Percentiles rank a stretch among this genome's conserved stretches.
Evolutionary conservation across 2,329 filamentous ascomycete species (phyloP).

Genomic region (Laburnicola sp.): DNA sequence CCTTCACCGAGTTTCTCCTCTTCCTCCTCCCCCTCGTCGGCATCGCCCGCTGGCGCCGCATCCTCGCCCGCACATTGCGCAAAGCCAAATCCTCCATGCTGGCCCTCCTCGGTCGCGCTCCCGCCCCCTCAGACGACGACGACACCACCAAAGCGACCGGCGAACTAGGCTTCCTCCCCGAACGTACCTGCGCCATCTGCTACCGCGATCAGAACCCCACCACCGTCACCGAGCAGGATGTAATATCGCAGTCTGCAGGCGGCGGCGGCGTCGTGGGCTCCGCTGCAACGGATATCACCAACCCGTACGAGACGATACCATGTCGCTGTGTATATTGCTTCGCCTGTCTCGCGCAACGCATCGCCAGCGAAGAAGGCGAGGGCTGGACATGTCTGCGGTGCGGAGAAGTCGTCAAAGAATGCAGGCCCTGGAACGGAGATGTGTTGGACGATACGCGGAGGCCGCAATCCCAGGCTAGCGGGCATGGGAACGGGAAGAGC

Average conservation of each 20-base stretch:
- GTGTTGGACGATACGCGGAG: constrained; percentile 62
- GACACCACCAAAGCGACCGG: constrained; percentile 59
- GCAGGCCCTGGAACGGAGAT: constrained; percentile 89
- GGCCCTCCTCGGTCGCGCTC: constrained; percentile 49
- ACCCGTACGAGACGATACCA: constrained; percentile 87
- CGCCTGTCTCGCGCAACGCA: constrained; percentile 84
- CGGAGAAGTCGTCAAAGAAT: constrained; percentile 79
- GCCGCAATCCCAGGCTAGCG: constrained; percentile 19
- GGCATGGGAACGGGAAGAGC: constrained; percentile 21
- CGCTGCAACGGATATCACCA: constrained; percentile 90
- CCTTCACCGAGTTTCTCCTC: constrained; percentile 98
- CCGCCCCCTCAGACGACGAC: constrained; percentile 53
- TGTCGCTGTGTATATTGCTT: constrained; percentile 96
- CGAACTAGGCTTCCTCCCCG: constrained; percentile 82
- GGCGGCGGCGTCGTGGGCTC: constrained; percentile 82
- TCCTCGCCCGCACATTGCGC: constrained; percentile 84
- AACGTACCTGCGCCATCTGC: constrained; percentile 94
- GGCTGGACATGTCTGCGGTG: constrained; percentile 92
- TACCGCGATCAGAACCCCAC: constrained; percentile 89
- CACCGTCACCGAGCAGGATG: constrained; percentile 67
- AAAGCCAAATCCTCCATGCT: constrained; percentile 66
- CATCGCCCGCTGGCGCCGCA: constrained; percentile 87
- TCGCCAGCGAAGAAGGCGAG: constrained; percentile 91
- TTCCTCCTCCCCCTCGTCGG: constrained; percentile 97
- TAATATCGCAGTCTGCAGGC: constrained; percentile 64